A percentile compares a stretch with the other conserved stretches of the same genome.
Evolutionary conservation across 208 protist genomes (phyloP).

Genomic region (Crithidia mellificae): DNA sequence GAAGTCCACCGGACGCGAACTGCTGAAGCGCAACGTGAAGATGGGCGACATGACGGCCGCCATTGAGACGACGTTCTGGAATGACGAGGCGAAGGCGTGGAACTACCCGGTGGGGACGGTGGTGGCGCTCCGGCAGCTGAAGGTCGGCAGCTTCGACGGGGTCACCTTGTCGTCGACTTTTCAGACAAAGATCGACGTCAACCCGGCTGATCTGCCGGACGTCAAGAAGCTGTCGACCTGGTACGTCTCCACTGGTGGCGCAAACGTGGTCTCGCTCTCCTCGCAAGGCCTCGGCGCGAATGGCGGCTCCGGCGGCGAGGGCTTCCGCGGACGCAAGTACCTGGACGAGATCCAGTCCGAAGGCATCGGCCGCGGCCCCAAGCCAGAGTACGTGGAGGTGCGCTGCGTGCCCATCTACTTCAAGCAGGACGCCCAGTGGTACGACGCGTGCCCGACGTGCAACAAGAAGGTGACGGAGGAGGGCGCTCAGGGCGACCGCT

Average conservation of each 20-base stretch:
- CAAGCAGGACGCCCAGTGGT: constrained; percentile 90
- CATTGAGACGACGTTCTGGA: constrained; percentile 90
- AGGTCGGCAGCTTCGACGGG: constrained; percentile 86
- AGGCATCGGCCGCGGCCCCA: constrained; percentile 71
- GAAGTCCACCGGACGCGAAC: constrained; percentile 79
- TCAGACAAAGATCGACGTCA: constrained; percentile 84
- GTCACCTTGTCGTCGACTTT: constrained; percentile 83
- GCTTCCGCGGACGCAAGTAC: constrained; percentile 81
- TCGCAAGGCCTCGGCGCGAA: constrained; percentile 41
- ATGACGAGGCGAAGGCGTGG: constrained; percentile 83
- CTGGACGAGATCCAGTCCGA: constrained; percentile 81
- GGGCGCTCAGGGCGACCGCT: constrained; percentile 75
- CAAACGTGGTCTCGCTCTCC: constrained; percentile 77
- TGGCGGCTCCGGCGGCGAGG: constrained; percentile 48
- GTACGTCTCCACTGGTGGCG: constrained; percentile 84
- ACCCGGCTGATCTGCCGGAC: constrained; percentile 71
- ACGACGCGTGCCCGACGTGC: constrained; percentile 90
- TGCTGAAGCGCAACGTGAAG: constrained; percentile 83
- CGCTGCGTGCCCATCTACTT: constrained; percentile 91
- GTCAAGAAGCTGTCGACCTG: constrained; percentile 85
- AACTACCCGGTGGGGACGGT: constrained; percentile 62
- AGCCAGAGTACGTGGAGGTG: constrained; percentile 87
- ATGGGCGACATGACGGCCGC: constrained; percentile 77
- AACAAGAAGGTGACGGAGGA: constrained; percentile 91
- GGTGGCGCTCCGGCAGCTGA: constrained; percentile 81